These are phyloP conservation scores for Cubamyces sp. DNA, from an alignment of 768 basidiomycete species.

Conservation along the genomic window DNA sequence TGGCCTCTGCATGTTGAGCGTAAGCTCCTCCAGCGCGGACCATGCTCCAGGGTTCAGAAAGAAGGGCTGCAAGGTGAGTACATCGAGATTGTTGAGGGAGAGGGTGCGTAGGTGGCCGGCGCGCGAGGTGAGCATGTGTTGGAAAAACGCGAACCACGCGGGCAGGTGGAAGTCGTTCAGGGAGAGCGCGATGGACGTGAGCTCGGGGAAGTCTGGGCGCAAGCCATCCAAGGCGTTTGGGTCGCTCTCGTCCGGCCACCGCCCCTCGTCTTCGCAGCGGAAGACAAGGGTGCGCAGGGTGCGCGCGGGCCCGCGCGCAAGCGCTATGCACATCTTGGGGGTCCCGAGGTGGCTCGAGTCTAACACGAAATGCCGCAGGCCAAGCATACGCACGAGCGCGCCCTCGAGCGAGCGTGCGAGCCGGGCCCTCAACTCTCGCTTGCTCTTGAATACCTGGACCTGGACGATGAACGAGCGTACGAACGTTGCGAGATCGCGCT, in stretches of 20 bases:
- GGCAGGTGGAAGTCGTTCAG: neutral
- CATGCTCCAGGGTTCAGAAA: neutral
- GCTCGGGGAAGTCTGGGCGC: neutral
- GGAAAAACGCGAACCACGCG: neutral
- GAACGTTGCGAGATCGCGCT: neutral
- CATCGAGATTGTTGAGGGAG: neutral
- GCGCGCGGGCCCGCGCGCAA: neutral
- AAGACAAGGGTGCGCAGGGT: neutral
- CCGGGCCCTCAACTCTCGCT: neutral
- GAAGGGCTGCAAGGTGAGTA: neutral
- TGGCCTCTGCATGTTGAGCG: neutral
- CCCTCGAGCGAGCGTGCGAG: neutral
- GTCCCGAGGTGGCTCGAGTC: too few relatives aligned
- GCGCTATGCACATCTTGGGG: neutral
- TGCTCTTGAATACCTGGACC: neutral
- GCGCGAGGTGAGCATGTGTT: neutral
- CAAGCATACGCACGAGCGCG: neutral
- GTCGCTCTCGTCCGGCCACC: neutral
- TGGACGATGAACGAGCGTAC: neutral
- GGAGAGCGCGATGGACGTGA: neutral
- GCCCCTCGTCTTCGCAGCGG: neutral
- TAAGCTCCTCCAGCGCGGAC: neutral
- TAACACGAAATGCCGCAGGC: neutral
- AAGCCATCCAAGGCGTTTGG: neutral
- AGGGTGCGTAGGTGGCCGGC: neutral